Evolutionary conservation across 257 asterid species (phyloP).

Genomic region (Solanum dulcamara): DNA sequence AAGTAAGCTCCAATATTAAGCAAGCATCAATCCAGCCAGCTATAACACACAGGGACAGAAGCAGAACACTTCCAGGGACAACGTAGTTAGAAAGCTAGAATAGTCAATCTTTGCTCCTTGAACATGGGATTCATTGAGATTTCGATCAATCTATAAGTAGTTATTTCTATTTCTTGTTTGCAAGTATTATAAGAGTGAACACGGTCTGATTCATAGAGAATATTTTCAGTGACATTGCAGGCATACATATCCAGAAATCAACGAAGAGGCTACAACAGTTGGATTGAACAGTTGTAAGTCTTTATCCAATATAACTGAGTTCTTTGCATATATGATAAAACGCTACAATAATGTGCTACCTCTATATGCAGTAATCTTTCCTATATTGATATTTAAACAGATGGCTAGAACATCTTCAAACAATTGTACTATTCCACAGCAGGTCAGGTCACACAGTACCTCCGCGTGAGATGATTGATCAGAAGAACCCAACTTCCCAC

Average conservation of each 20-base stretch:
- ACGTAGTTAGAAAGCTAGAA: neutral
- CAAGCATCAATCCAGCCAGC: neutral
- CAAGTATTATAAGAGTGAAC: neutral
- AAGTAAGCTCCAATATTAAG: neutral
- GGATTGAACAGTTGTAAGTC: neutral
- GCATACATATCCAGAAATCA: neutral
- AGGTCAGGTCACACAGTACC: conserved; percentile 22
- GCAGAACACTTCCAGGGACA: neutral
- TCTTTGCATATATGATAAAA: neutral
- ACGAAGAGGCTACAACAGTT: neutral
- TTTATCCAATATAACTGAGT: neutral
- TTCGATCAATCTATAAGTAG: neutral
- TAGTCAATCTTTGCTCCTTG: neutral
- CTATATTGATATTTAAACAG: neutral
- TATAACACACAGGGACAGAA: neutral
- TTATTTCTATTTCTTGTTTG: neutral
- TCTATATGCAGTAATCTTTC: neutral
- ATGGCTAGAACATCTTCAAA: neutral
- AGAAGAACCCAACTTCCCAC: conserved; percentile 84
- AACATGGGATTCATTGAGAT: neutral
- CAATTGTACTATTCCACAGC: neutral
- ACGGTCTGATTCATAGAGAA: neutral
- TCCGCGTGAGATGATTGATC: conserved; percentile 68
- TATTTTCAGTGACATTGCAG: neutral
- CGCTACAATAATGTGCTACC: neutral